Evolutionary conservation across 169 alveolate species (phyloP).

Genomic region (Cryptosporidium meleagridis): DNA sequence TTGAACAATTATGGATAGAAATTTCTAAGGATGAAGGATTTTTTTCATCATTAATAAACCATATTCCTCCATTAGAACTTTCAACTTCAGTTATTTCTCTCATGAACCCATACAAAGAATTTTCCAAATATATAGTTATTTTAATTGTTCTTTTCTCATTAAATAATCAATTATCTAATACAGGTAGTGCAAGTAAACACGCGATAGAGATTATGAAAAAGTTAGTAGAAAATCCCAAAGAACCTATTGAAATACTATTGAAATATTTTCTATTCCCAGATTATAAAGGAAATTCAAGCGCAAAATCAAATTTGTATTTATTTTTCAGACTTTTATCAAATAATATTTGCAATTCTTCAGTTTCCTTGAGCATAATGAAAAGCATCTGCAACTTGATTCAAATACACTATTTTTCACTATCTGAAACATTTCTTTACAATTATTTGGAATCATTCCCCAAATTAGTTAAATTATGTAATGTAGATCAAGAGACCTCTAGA

Average conservation of each 20-base stretch:
- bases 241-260: not conserved
- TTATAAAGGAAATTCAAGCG: not conserved
- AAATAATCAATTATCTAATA: not conserved
- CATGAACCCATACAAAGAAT: not conserved
- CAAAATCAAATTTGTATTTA: not conserved
- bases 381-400: slow-evolving; percentile 28
- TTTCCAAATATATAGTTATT: not conserved
- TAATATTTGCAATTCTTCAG: not conserved
- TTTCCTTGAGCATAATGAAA: slow-evolving; percentile 1
- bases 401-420: slow-evolving; percentile 7
- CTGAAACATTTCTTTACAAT: slow-evolving; percentile 16
- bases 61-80: slow-evolving; percentile 50
- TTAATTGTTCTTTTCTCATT: slow-evolving; percentile 18
- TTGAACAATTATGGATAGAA: slow-evolving; percentile 36
- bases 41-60: slow-evolving; percentile 8
- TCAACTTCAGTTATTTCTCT: slow-evolving; percentile 14
- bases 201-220: slow-evolving; percentile 3
- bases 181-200: slow-evolving; percentile 13
- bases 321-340: slow-evolving; percentile 3
- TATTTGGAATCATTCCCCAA: slow-evolving; percentile 60
- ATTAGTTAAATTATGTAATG: slow-evolving; percentile 2
- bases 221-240: not conserved
- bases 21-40: slow-evolving; percentile 29
- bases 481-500: not conserved
- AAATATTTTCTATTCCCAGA: not conserved